Conservation (phyloP, 1,284 basidiomycete genomes). For the Vanrija pseudolonga region DNA sequence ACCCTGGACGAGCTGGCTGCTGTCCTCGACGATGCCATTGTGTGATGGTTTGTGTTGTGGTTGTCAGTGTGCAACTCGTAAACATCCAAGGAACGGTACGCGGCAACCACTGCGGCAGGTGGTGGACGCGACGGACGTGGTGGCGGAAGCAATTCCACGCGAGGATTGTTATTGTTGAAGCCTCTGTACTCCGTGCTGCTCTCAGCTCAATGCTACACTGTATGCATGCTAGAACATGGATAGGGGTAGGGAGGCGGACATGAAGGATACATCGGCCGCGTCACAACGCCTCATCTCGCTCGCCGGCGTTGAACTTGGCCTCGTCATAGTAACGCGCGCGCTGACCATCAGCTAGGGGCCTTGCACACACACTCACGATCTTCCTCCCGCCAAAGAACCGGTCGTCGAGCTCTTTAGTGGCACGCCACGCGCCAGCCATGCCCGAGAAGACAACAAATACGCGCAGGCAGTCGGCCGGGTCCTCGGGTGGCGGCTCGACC, state of each 20-base stretch:
- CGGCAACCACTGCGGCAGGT: not conserved
- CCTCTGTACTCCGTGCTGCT: too few relatives aligned
- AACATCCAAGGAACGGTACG: too few relatives aligned
- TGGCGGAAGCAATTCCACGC: not conserved
- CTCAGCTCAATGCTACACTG: not conserved
- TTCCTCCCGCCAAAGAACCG: constrained; percentile 81
- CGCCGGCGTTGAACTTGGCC: too few relatives aligned
- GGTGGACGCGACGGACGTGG: not conserved
- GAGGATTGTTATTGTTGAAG: not conserved
- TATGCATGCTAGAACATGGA: too few relatives aligned
- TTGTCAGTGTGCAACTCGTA: too few relatives aligned
- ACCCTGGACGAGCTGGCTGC: constrained; percentile 22
- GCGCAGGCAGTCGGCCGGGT: constrained; percentile 66
- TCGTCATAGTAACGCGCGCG: too few relatives aligned
- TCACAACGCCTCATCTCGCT: too few relatives aligned
- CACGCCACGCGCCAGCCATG: constrained; percentile 89
- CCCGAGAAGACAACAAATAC: constrained; percentile 84
- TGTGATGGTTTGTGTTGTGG: not conserved
- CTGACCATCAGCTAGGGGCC: not conserved
- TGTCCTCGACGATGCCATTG: not conserved
- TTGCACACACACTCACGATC: constrained; percentile 52
- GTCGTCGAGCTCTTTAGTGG: constrained; percentile 82
- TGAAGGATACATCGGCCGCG: not conserved
- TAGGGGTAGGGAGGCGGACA: too few relatives aligned
- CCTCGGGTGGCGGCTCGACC: constrained; percentile 60